Evolutionary conservation across 352 stramenopile species (phyloP), one percentile per base, ranked within the genome.

Genomic region (Globisporangium polare): DNA sequence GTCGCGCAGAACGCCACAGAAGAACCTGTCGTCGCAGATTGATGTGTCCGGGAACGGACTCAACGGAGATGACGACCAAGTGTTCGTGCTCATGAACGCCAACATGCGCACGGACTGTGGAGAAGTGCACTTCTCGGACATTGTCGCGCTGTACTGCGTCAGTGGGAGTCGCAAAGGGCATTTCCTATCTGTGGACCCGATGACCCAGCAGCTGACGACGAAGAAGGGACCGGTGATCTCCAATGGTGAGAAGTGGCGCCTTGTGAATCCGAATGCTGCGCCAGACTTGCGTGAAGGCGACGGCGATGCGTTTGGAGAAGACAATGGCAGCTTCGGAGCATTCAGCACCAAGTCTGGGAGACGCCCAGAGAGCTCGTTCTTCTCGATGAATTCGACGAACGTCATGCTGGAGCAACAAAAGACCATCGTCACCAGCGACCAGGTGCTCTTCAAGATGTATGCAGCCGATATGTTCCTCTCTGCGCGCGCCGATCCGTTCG

Each of bases 201-300:
- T 62, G 41, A 89, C 77, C 5, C 70, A 89, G 26, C 67, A 75
- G 29, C 35, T 94, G 12, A 84, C 73, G 18, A 82, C 72, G 51
- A 92, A 91, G 65, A 88, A 87, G 49, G 83, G 83, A 0, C 84
- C 84, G 1, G 79, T 90, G 2, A 89, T 95, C 41, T 87, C 80
- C 0, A 90, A 85, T 55, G 75, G 65, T 10, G 86, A 95, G 58
- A 95, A 93, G 43, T 95, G 86, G 78, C 78, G 75, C 17, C 69
- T 95, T 7, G 67, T 89, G 49, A 86, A 91, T 22, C 80, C 83
- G 43, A 65, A 54, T 27, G 77, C 80, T 3, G 65, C 69, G 22
- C 37, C 52, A 1, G 67, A 77, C 18, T 60, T 62, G 10, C 49
- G 64, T 12, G 63, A 68, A 8, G 69, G 74, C 13, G 66, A 39